Percentiles rank a stretch among this genome's conserved stretches.
phyloP scores from a whole-genome alignment of 2,329 filamentous ascomycete species.

The Neonectria coccinea region DNA sequence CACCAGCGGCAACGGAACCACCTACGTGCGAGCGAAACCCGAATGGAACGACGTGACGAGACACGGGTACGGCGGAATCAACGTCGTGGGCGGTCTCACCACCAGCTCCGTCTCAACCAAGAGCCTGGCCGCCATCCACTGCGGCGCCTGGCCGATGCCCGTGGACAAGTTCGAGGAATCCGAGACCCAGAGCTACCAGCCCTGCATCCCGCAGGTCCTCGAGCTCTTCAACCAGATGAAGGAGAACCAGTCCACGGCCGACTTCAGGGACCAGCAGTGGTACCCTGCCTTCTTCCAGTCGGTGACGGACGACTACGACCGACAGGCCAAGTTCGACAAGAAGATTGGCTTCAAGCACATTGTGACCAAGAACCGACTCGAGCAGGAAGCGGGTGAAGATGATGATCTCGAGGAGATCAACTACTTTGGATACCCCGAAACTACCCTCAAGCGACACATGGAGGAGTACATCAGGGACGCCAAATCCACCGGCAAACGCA shows the following conservation, averaged over 20 bases:
- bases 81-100: conserved; percentile 54
- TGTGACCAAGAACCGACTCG: conserved; percentile 46
- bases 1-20: conserved; percentile 34
- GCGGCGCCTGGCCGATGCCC: conserved; percentile 56
- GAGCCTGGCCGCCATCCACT: conserved; percentile 56
- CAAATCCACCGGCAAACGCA: conserved; percentile 47
- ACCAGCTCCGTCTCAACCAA: conserved; percentile 59
- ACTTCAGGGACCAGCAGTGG: conserved; percentile 50
- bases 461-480: conserved; percentile 47
- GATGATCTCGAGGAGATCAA: conserved; percentile 43
- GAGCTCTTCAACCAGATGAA: conserved; percentile 51
- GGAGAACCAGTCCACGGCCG: conserved; percentile 23
- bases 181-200: conserved; percentile 56
- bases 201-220: conserved; percentile 57
- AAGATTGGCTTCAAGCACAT: conserved; percentile 49
- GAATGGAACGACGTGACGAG: conserved; percentile 36
- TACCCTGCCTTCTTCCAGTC: conserved; percentile 51
- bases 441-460: conserved; percentile 47
- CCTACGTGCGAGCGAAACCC: conserved; percentile 38
- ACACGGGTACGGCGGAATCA: conserved; percentile 53
- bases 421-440: conserved; percentile 53
- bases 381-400: conserved; percentile 30
- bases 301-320: conserved; percentile 51
- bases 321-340: conserved; percentile 49
- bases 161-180: conserved; percentile 59